A percentile compares a stretch with the other conserved stretches of the same genome.
Conservation (phyloP, 176 grass and related monocot species). For the Avena sativa region DNA sequence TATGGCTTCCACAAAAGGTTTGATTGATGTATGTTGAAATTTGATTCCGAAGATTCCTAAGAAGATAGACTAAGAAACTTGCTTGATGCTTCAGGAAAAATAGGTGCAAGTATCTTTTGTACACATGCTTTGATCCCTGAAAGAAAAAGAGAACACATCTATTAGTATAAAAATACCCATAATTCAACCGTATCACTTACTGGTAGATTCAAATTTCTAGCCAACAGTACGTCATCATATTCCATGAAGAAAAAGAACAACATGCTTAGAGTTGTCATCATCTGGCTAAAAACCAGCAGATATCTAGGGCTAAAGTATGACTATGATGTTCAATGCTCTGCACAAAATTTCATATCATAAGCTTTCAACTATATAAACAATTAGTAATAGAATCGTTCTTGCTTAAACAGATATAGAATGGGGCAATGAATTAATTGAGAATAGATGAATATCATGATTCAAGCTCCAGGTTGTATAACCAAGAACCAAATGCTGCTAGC, state of each 20-base stretch:
- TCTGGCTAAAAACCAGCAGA: constrained; percentile 12
- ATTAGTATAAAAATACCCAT: constrained; percentile 7
- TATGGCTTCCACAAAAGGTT: too few relatives aligned
- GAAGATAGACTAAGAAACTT: constrained; percentile 1
- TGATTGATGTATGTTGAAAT: too few relatives aligned
- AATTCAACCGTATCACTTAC: neutral
- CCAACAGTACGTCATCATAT: neutral
- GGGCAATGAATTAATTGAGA: too few relatives aligned
- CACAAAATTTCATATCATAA: neutral
- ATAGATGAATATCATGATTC: too few relatives aligned
- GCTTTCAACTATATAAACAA: constrained; percentile 19
- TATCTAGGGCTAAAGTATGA: neutral
- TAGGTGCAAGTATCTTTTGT: constrained; percentile 66
- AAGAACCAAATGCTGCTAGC: too few relatives aligned
- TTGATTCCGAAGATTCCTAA: too few relatives aligned
- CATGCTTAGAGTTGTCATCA: neutral
- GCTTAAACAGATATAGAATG: too few relatives aligned
- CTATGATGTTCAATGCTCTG: neutral
- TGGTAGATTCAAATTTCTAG: neutral
- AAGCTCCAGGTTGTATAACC: too few relatives aligned
- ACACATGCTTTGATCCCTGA: constrained; percentile 91
- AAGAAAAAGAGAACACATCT: constrained; percentile 32
- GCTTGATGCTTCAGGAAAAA: constrained; percentile 88
- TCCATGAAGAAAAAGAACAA: neutral
- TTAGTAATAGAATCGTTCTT: too few relatives aligned